phyloP scores from a whole-genome alignment of 768 basidiomycete species.

The Favolaschia claudopus region DNA sequence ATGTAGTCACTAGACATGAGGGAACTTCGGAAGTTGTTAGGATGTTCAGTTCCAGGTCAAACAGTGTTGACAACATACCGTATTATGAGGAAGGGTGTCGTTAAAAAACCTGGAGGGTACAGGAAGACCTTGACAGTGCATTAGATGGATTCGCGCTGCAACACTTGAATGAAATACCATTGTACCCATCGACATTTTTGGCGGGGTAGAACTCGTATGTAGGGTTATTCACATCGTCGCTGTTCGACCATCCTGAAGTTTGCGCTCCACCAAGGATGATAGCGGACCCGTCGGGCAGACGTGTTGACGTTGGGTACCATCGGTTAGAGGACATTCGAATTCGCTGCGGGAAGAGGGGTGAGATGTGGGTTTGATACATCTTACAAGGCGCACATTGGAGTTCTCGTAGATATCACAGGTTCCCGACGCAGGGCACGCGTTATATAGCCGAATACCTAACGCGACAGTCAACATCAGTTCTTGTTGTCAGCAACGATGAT shows the following conservation, averaged over 20 bases:
- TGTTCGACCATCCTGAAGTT: conserved; percentile 14
- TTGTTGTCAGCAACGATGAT: not conserved
- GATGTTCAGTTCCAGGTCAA: not conserved
- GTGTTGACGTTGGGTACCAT: conserved; percentile 18
- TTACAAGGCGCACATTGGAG: not conserved
- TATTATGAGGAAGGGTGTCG: conserved; percentile 26
- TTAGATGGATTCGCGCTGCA: not conserved
- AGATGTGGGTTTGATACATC: not conserved
- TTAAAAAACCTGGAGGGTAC: conserved; percentile 20
- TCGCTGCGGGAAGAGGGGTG: not conserved
- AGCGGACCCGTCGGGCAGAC: conserved; percentile 17
- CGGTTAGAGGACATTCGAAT: conserved; percentile 15
- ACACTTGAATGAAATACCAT: not conserved
- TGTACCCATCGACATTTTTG: conserved; percentile 23
- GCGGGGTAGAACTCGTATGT: conserved; percentile 26
- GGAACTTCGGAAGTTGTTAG: conserved; percentile 4
- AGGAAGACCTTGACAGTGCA: conserved; percentile 10
- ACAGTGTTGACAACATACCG: not conserved
- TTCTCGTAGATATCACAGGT: conserved; percentile 18
- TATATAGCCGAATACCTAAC: conserved; percentile 16
- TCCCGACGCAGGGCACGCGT: conserved; percentile 10
- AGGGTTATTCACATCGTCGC: conserved; percentile 13
- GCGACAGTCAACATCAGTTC: not conserved
- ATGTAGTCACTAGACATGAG: conserved; percentile 18
- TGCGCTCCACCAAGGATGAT: conserved; percentile 15